Conservation (phyloP, 441 rosid species). For the Euphorbia schlechtendalii region DNA sequence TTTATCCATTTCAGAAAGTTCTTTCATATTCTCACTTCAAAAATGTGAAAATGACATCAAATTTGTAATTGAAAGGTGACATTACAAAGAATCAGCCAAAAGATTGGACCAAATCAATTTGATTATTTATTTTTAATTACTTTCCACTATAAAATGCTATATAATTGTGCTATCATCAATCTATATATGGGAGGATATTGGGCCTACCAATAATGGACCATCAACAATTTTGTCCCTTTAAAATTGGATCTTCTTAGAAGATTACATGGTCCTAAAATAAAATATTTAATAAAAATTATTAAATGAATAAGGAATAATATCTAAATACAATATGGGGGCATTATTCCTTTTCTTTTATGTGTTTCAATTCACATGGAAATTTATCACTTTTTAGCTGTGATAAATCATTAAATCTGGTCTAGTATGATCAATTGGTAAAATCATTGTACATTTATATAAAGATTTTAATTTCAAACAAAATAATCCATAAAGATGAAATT, state of each 20-base stretch:
- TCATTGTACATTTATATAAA: no score
- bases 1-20: conserved; percentile 22
- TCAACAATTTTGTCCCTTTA: conserved; percentile 27
- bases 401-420: no score
- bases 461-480: no score
- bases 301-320: background rate
- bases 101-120: conserved; percentile 43
- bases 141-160: conserved; percentile 20
- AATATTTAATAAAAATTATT: no score
- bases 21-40: conserved; percentile 12
- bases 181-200: conserved; percentile 20
- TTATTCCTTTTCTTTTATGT: background rate
- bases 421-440: no score
- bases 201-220: conserved; percentile 54
- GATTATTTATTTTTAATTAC: conserved; percentile 20
- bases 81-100: conserved; percentile 31
- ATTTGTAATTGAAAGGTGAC: conserved; percentile 32
- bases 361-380: background rate
- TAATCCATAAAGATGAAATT: no score
- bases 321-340: background rate
- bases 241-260: conserved; percentile 25
- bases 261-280: conserved; percentile 20
- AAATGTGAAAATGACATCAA: conserved; percentile 29
- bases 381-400: no score
- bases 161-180: conserved; percentile 38